Evolutionary conservation across 2,329 filamentous ascomycete genomes (phyloP).

Genomic region (Rhexocercosporidium sp.): DNA sequence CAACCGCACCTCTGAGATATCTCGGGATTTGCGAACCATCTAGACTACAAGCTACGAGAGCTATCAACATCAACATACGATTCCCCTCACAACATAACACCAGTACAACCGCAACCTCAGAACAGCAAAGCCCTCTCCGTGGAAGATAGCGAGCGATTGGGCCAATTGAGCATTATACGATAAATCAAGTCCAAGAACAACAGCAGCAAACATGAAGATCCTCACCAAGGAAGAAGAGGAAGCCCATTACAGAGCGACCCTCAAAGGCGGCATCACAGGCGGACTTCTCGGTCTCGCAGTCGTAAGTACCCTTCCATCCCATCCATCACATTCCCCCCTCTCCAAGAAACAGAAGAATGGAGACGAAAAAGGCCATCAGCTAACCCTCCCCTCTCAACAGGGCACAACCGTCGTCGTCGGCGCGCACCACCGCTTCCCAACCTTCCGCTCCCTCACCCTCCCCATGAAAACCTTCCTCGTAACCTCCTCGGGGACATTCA

Average conservation of each 20-base stretch:
- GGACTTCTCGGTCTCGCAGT: conserved; percentile 69
- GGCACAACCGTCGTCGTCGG: conserved; percentile 63
- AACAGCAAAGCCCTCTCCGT: not conserved
- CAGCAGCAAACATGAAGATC: conserved; percentile 75
- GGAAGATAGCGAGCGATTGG: not conserved
- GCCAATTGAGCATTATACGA: not conserved
- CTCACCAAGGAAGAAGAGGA: conserved; percentile 91
- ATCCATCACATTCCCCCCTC: not conserved
- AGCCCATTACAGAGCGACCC: conserved; percentile 80
- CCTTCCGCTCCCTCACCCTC: conserved; percentile 81
- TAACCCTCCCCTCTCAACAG: conserved; percentile 24
- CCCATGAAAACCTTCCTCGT: conserved; percentile 92
- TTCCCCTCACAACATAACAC: not conserved
- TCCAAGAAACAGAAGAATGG: not conserved
- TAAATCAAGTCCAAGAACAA: not conserved
- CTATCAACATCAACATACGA: conserved; percentile 3
- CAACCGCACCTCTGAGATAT: not conserved
- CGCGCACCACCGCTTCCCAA: conserved; percentile 71
- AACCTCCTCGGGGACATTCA: conserved; percentile 80
- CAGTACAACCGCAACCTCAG: not conserved
- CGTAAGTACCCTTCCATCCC: conserved; percentile 58
- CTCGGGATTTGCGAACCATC: conserved; percentile 6
- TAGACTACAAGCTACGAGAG: not conserved
- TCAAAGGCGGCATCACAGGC: conserved; percentile 80
- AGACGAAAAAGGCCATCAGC: not conserved